A percentile compares a stretch with the other conserved stretches of the same genome.
These are phyloP conservation scores for Clarireedia homoeocarpa DNA, from an alignment of 2,329 filamentous ascomycete genomes.

Conservation along the genomic window DNA sequence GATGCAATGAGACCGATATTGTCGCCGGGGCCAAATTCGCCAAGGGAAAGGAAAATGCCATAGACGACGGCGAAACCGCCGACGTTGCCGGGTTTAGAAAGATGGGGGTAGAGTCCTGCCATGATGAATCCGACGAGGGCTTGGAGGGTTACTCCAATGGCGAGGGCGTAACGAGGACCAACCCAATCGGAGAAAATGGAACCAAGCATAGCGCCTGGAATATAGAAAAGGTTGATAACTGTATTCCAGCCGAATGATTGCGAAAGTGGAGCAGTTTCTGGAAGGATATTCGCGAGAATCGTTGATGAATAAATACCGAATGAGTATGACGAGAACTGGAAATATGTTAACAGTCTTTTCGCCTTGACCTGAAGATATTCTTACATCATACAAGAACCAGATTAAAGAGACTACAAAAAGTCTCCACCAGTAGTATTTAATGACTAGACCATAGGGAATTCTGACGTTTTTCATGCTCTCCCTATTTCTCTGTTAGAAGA, in stretches of 20 bases:
- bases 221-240: conserved; percentile 80
- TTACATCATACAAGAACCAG: conserved; percentile 76
- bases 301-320: conserved; percentile 79
- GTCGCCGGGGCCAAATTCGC: conserved; percentile 79
- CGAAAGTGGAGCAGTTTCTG: conserved; percentile 54
- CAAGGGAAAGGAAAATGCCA: conserved; percentile 68
- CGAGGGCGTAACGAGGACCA: conserved; percentile 69
- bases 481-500: conserved; percentile 14
- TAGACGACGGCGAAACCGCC: conserved; percentile 74
- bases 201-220: conserved; percentile 73
- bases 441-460: conserved; percentile 47
- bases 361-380: conserved; percentile 17
- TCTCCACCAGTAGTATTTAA: conserved; percentile 66
- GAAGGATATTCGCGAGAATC: conserved; percentile 61
- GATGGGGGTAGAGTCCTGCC: conserved; percentile 65
- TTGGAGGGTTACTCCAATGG: conserved; percentile 63
- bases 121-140: conserved; percentile 81
- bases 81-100: conserved; percentile 60
- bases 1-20: conserved; percentile 84
- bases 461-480: conserved; percentile 33
- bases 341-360: neutral
- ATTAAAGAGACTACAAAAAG: conserved; percentile 63
- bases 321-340: conserved; percentile 69
- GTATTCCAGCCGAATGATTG: conserved; percentile 83
- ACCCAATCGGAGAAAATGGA: conserved; percentile 71